A percentile compares a stretch with the other conserved stretches of the same genome.
These are phyloP conservation scores for Spongiforma sp. DNA, from an alignment of 1,284 basidiomycete genomes.

Conservation along the genomic window DNA sequence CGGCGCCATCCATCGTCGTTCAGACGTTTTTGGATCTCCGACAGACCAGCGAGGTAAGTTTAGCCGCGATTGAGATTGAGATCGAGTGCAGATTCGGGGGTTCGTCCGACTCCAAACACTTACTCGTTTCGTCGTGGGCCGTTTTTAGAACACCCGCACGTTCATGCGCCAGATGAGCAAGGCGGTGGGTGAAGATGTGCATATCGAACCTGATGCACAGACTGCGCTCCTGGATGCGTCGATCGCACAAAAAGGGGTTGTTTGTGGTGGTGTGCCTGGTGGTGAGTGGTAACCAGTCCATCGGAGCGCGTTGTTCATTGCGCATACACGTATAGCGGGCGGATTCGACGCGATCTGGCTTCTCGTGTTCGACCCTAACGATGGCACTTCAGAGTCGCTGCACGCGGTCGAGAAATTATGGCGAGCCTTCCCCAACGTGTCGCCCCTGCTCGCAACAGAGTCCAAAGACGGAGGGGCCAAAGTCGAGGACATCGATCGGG, in stretches of 20 bases:
- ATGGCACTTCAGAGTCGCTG: slow-evolving; percentile 48
- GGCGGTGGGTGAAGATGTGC: slow-evolving; percentile 69
- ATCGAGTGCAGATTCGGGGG: too few relatives aligned
- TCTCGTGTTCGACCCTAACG: slow-evolving; percentile 73
- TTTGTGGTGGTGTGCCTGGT: slow-evolving; percentile 96
- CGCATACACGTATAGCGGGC: slow-evolving; percentile 73
- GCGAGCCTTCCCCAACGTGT: slow-evolving; percentile 74
- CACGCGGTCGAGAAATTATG: slow-evolving; percentile 75
- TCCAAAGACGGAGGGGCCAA: slow-evolving; percentile 76
- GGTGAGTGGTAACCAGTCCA: slow-evolving; percentile 57
- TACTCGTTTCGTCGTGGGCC: too few relatives aligned
- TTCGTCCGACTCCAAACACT: too few relatives aligned
- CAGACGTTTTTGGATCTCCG: slow-evolving; percentile 63
- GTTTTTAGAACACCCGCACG: slow-evolving; percentile 78
- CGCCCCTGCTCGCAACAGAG: slow-evolving; percentile 80
- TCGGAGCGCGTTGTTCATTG: neutral
- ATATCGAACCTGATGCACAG: slow-evolving; percentile 91
- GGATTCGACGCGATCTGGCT: slow-evolving; percentile 98
- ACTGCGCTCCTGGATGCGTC: slow-evolving; percentile 87
- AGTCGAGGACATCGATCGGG: slow-evolving; percentile 62
- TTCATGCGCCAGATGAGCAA: slow-evolving; percentile 92
- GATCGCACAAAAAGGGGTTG: slow-evolving; percentile 77
- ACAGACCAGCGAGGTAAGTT: slow-evolving; percentile 58
- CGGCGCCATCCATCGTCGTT: slow-evolving; percentile 15
- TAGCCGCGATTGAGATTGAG: too few relatives aligned